Conservation (phyloP, 2,329 filamentous ascomycete genomes). For the Zelopaecilomyces penicillatus region DNA sequence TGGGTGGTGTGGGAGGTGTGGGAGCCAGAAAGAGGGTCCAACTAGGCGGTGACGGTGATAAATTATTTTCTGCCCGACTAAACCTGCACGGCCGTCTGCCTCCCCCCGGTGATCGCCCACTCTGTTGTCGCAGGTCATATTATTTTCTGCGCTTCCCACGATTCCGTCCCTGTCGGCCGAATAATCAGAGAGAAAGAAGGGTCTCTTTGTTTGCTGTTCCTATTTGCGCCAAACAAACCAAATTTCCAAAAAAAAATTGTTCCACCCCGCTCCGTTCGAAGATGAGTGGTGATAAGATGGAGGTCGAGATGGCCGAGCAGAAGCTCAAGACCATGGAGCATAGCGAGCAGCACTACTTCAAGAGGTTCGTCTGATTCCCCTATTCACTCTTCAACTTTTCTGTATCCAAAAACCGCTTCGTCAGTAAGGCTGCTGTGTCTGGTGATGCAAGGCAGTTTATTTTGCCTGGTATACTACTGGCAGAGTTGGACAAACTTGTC, state of each 20-base stretch:
- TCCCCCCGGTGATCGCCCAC: background rate
- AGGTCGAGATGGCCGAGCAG: conserved; percentile 51
- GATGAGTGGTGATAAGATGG: conserved; percentile 47
- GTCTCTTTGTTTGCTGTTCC: background rate
- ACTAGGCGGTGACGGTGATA: conserved; percentile 19
- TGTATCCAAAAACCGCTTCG: no score
- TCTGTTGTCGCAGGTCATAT: conserved; percentile 1
- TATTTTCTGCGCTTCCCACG: conserved; percentile 1
- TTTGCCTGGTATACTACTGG: no score
- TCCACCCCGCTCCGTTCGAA: conserved; percentile 10
- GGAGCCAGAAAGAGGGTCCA: conserved; percentile 6
- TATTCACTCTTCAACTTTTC: no score
- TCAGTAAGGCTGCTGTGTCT: no score
- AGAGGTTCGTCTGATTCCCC: conserved; percentile 54
- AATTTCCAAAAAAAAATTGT: background rate
- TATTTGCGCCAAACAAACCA: no score
- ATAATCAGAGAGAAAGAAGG: conserved; percentile 3
- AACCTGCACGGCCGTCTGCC: conserved; percentile 9
- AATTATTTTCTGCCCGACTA: conserved; percentile 24
- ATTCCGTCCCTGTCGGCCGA: background rate
- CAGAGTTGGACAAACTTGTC: background rate
- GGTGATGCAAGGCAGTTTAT: no score
- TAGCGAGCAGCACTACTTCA: conserved; percentile 98
- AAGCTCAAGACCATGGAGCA: conserved; percentile 70
- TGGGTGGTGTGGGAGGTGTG: conserved; percentile 15